phyloP scores from a whole-genome alignment of 768 basidiomycete species.

The Botryobasidium botryosum region DNA sequence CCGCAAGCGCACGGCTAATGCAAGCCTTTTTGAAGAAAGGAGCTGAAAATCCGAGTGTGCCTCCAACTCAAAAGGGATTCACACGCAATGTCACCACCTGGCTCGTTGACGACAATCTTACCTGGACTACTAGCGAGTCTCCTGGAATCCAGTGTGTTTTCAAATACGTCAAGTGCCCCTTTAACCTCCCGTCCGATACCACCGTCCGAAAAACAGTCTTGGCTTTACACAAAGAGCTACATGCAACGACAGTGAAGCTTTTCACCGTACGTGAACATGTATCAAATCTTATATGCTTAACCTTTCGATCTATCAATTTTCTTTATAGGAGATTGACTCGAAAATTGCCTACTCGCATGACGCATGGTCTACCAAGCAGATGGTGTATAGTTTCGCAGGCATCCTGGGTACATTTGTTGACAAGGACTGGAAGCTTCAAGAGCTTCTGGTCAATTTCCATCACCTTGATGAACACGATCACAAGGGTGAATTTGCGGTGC shows the following conservation, averaged over 20 bases:
- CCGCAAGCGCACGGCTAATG: background rate
- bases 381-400: conserved; percentile 14
- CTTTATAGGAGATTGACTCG: conserved; percentile 9
- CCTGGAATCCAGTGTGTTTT: conserved; percentile 11
- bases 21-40: background rate
- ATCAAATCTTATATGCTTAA: background rate
- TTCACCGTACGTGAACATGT: conserved; percentile 10
- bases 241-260: conserved; percentile 13
- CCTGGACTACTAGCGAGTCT: conserved; percentile 17
- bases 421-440: conserved; percentile 13
- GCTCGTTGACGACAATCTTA: conserved; percentile 12
- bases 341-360: conserved; percentile 11
- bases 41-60: background rate
- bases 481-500: no score
- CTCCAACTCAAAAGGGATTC: background rate
- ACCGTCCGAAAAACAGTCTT: conserved; percentile 16
- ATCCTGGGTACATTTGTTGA: conserved; percentile 13
- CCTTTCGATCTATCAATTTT: background rate
- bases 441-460: conserved; percentile 12
- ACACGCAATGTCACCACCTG: conserved; percentile 1
- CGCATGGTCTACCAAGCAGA: conserved; percentile 13
- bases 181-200: conserved; percentile 16
- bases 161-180: conserved; percentile 11
- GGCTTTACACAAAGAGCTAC: conserved; percentile 13
- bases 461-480: conserved; percentile 13